Evolutionary conservation across 768 basidiomycete genomes (phyloP).

Genomic region (Plicaturopsis crispa): DNA sequence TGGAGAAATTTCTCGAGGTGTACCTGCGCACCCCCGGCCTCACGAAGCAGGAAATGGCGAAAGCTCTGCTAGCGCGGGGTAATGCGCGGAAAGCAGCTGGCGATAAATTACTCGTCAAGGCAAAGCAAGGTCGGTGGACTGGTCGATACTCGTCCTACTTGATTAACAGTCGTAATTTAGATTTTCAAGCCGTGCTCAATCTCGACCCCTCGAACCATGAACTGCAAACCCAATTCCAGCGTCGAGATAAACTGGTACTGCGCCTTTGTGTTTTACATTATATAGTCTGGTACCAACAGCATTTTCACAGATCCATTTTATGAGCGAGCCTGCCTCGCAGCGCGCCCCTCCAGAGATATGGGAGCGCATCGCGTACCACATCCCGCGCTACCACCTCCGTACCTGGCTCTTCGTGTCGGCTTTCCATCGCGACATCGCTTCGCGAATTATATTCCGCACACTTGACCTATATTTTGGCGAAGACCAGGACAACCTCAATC

Average conservation of each 20-base stretch:
- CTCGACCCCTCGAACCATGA: slow-evolving; percentile 55
- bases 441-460: slow-evolving; percentile 58
- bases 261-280: slow-evolving; percentile 1
- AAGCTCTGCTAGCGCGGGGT: slow-evolving; percentile 50
- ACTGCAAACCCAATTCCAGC: slow-evolving; percentile 37
- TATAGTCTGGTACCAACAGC: slow-evolving; percentile 5
- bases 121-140: slow-evolving; percentile 43
- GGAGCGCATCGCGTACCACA: slow-evolving; percentile 55
- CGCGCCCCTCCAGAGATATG: slow-evolving; percentile 61
- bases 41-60: slow-evolving; percentile 38
- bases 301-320: slow-evolving; percentile 39
- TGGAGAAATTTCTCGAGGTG: slow-evolving; percentile 60
- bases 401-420: slow-evolving; percentile 60
- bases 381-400: slow-evolving; percentile 61
- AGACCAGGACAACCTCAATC: slow-evolving; percentile 50
- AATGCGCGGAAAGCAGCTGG: slow-evolving; percentile 50
- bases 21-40: slow-evolving; percentile 57
- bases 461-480: slow-evolving; percentile 64
- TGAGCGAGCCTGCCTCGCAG: slow-evolving; percentile 48
- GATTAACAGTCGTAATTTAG: slow-evolving; percentile 21
- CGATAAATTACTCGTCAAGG: slow-evolving; percentile 46
- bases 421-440: slow-evolving; percentile 59
- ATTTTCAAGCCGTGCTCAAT: slow-evolving; percentile 51
- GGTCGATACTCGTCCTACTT: neutral
- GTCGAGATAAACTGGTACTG: slow-evolving; percentile 40